Percentiles rank a stretch among this genome's conserved stretches.
Evolutionary conservation across 2,329 filamentous ascomycete species (phyloP).

Genomic region (Penicillium sp.): DNA sequence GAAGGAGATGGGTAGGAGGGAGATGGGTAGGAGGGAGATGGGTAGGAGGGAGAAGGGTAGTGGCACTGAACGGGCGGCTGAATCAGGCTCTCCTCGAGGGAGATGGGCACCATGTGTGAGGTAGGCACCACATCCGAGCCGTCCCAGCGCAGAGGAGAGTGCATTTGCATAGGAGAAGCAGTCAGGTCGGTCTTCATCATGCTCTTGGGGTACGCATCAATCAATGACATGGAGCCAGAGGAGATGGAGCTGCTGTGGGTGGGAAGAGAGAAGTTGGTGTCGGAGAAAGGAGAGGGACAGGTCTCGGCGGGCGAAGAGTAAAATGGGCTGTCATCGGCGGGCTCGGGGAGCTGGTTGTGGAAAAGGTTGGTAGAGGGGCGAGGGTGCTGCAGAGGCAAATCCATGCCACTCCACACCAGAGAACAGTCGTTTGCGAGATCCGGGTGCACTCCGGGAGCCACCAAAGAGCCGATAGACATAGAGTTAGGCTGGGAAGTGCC

Average conservation of each 20-base stretch:
- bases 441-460: conserved; percentile 35
- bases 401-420: conserved; percentile 39
- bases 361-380: conserved; percentile 27
- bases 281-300: conserved; percentile 45
- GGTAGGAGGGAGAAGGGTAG: conserved; percentile 19
- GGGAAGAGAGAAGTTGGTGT: conserved; percentile 35
- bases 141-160: conserved; percentile 36
- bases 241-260: conserved; percentile 34
- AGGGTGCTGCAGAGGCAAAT: conserved; percentile 32
- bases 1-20: conserved; percentile 22
- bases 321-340: conserved; percentile 41
- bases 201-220: conserved; percentile 37
- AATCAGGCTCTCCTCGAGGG: conserved; percentile 36
- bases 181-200: conserved; percentile 34
- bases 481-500: conserved; percentile 30
- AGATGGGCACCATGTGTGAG: conserved; percentile 35
- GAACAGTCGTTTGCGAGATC: conserved; percentile 33
- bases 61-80: conserved; percentile 32
- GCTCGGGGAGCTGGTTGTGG: conserved; percentile 37
- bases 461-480: conserved; percentile 39
- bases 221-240: conserved; percentile 34
- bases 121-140: conserved; percentile 30
- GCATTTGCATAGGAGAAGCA: conserved; percentile 36
- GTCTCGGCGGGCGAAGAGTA: conserved; percentile 45
- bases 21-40: neutral